Conservation (phyloP, 2,329 filamentous ascomycete species). For the Aureobasidium lini region DNA sequence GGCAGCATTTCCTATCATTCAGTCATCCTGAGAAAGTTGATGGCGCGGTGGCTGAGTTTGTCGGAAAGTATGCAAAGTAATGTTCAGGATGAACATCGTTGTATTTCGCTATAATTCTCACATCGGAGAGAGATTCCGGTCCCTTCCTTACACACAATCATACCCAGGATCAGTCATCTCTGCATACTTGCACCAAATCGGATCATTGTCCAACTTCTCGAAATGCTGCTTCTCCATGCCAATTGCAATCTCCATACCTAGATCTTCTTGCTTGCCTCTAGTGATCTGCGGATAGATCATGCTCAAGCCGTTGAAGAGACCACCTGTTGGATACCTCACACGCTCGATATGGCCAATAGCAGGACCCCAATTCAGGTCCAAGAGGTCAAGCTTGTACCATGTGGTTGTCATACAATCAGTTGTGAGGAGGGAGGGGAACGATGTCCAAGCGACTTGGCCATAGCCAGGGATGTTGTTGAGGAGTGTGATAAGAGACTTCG, state of each 20-base stretch:
- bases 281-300: conserved; percentile 1
- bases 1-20: not conserved
- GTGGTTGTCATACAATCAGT: not conserved
- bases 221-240: not conserved
- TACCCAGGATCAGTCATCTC: conserved; percentile 1
- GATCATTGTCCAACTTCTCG: not conserved
- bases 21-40: not conserved
- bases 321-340: not conserved
- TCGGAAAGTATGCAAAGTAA: no score
- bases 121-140: not conserved
- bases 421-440: not conserved
- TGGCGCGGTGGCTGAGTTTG: no score
- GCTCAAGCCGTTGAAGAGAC: not conserved
- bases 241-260: not conserved
- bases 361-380: not conserved
- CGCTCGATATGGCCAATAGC: not conserved
- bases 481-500: not conserved
- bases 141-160: not conserved
- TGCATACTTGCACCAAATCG: not conserved
- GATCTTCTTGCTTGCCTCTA: not conserved
- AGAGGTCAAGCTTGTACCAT: conserved; percentile 3
- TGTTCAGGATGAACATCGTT: no score
- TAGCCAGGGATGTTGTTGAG: not conserved
- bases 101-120: no score
- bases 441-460: not conserved